phyloP scores from a whole-genome alignment of 2,329 filamentous ascomycete genomes.

The Xylariaceae sp. region DNA sequence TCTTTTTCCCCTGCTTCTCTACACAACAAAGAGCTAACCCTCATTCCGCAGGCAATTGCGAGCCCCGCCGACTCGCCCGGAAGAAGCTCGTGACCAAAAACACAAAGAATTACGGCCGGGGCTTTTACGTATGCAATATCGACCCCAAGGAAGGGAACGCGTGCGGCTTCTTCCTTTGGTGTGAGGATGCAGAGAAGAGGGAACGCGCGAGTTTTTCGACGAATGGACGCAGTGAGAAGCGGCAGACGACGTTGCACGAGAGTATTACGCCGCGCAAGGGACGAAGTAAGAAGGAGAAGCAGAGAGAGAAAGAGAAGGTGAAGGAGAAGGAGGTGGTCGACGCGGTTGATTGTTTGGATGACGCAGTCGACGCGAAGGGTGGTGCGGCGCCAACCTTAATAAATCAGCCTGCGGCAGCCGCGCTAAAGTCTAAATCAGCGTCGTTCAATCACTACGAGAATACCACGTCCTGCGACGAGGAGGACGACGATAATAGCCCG shows the following conservation, averaged over 20 bases:
- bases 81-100: conserved; percentile 47
- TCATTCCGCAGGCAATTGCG: conserved; percentile 42
- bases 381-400: too few species aligned
- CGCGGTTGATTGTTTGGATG: too few species aligned
- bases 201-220: conserved; percentile 41
- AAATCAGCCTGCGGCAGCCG: too few species aligned
- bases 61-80: conserved; percentile 43
- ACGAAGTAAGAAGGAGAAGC: conserved; percentile 8
- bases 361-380: too few species aligned
- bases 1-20: background rate
- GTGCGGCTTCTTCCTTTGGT: conserved; percentile 56
- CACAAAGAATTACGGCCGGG: conserved; percentile 44
- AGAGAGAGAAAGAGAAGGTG: conserved; percentile 14
- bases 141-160: conserved; percentile 35
- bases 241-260: conserved; percentile 29
- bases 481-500: too few species aligned
- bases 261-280: conserved; percentile 26
- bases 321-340: background rate
- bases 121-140: conserved; percentile 51
- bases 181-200: conserved; percentile 45
- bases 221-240: conserved; percentile 42
- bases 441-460: too few species aligned
- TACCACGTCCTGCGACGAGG: background rate
- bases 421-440: too few species aligned
- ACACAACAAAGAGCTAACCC: background rate